A percentile compares a stretch with the other conserved stretches of the same genome.
Conservation (phyloP, 192 early-diverging fungal species). For the Lobulomyces angularis region DNA sequence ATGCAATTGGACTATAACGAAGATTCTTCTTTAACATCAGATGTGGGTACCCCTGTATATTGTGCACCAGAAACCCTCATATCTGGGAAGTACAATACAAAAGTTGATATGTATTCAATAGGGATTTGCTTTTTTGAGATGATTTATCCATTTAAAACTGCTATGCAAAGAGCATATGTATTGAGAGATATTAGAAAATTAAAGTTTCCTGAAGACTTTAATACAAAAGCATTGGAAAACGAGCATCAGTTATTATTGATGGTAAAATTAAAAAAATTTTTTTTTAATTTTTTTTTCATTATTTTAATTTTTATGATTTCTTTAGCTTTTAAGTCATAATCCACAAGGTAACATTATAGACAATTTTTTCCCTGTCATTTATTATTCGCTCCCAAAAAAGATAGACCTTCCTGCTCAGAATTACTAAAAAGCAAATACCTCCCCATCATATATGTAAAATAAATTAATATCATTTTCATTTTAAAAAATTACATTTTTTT, state of each 20-base stretch:
- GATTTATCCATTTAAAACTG: slow-evolving; percentile 57
- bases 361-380: too few relatives aligned
- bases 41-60: slow-evolving; percentile 86
- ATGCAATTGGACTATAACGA: slow-evolving; percentile 2
- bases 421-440: slow-evolving; percentile 69
- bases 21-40: slow-evolving; percentile 54
- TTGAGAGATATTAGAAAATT: slow-evolving; percentile 56
- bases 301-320: too few relatives aligned
- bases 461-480: slow-evolving; percentile 4
- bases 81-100: slow-evolving; percentile 56
- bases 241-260: too few relatives aligned
- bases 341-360: too few relatives aligned
- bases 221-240: too few relatives aligned
- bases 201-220: slow-evolving; percentile 58
- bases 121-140: slow-evolving; percentile 72
- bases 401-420: slow-evolving; percentile 68
- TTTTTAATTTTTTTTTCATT: too few relatives aligned
- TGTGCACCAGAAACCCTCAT: slow-evolving; percentile 52
- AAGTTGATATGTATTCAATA: slow-evolving; percentile 53
- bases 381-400: too few relatives aligned
- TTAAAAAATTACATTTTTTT: slow-evolving; percentile 12
- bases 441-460: slow-evolving; percentile 41
- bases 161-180: slow-evolving; percentile 63
- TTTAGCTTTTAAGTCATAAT: too few relatives aligned
- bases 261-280: too few relatives aligned